Evolutionary conservation across 768 basidiomycete genomes (phyloP), one percentile per base, ranked within the genome.

Genomic region (Boletus vermiculosoides): DNA sequence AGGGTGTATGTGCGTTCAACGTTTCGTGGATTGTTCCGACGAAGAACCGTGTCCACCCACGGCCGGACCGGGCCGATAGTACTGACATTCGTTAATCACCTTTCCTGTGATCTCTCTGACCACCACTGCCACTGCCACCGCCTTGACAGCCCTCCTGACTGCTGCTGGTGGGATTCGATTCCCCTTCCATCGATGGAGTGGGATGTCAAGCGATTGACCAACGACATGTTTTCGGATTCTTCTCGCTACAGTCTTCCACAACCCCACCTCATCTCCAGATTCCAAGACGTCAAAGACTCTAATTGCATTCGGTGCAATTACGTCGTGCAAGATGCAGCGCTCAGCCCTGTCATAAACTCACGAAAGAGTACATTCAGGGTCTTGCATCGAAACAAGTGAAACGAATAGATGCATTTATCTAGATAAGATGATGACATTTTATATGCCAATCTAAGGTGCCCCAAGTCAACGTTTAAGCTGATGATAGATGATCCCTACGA

Each of bases 81-180:
- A n/a, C n/a, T n/a, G n/a, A n/a, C n/a, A n/a, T n/a, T n/a, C n/a
- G n/a, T n/a, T n/a, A n/a, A n/a, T n/a, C n/a, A n/a, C n/a, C n/a
- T n/a, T n/a, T n/a, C n/a, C n/a, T n/a, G n/a, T n/a, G n/a, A n/a
- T n/a, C n/a, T n/a, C n/a, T n/a, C n/a, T n/a, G n/a, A n/a, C n/a
- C n/a, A n/a, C n/a, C n/a, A n/a, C n/a, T n/a, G n/a, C n/a, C n/a
- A n/a, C n/a, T n/a, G n/a, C 93, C 1, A 76, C 86, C 31, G 78
- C 77, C 41, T 72, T 95, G 63, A 95, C 94, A 2, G 88, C 92
- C 6, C 71, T 93, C 31, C 73, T 92, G 42, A 96, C 89, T 55
- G 92, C 92, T 50, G 89, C 89, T 59, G 89, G 92, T 87, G 57
- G 53, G 73, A 53, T 55, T 18, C 1, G 4, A 37, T 50, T 28